These are phyloP conservation scores for Myxozyma vanderwaltii DNA, from an alignment of 805 yeast species.

Conservation along the genomic window DNA sequence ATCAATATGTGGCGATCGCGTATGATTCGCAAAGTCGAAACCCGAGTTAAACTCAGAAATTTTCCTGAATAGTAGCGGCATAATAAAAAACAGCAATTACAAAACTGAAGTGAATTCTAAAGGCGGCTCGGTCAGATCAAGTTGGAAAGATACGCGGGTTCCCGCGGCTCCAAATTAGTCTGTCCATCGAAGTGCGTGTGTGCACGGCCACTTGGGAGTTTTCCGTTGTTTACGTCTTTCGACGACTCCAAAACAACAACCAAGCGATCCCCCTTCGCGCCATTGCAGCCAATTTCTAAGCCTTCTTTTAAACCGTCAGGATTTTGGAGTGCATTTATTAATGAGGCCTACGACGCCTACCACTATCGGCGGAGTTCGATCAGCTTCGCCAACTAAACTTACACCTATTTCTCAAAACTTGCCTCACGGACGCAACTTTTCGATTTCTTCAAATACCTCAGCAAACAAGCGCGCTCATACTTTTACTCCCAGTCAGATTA, in stretches of 20 bases:
- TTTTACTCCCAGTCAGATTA: constrained; percentile 28
- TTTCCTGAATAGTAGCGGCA: no score
- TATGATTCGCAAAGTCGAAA: no score
- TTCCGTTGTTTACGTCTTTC: neutral
- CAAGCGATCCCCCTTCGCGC: no score
- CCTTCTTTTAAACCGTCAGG: no score
- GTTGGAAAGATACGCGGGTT: neutral
- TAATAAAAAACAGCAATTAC: no score
- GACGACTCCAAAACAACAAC: neutral
- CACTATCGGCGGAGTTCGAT: constrained; percentile 1
- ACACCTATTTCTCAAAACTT: constrained; percentile 25
- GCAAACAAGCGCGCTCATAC: constrained; percentile 24
- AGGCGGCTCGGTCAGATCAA: neutral
- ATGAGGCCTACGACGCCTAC: constrained; percentile 6
- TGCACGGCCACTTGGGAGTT: neutral
- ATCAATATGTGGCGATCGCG: no score
- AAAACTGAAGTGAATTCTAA: no score
- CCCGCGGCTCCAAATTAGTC: neutral
- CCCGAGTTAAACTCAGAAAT: no score
- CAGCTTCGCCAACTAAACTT: constrained; percentile 24
- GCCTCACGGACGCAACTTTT: constrained; percentile 19
- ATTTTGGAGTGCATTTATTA: neutral
- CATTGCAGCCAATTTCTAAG: no score
- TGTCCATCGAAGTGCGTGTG: no score
- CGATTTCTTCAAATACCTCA: neutral